These are phyloP conservation scores for Zygotorulaspora mrakii DNA, from an alignment of 1,139 yeast species.

Conservation along the genomic window DNA sequence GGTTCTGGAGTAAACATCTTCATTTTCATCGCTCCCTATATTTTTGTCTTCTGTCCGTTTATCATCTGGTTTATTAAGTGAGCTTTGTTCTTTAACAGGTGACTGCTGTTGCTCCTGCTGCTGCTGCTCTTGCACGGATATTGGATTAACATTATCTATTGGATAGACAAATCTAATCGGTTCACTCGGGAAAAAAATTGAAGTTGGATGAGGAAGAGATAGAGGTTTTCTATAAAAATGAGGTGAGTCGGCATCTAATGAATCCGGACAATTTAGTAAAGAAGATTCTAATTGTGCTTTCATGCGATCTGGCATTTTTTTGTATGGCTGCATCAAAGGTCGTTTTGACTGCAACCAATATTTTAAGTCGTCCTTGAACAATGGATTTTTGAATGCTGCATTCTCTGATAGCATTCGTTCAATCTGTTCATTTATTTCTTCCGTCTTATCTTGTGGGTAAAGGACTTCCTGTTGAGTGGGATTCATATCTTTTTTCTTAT, in stretches of 20 bases:
- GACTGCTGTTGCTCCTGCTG: conserved; percentile 10
- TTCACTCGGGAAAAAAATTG: conserved; percentile 88
- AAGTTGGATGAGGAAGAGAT: conserved; percentile 80
- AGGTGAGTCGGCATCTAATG: conserved; percentile 85
- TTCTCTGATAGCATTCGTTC: conserved; percentile 26
- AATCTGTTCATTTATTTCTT: conserved; percentile 30
- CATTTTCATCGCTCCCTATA: conserved; percentile 14
- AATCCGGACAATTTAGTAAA: conserved; percentile 85
- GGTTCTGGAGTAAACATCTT: conserved; percentile 35
- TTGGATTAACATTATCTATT: conserved; percentile 39
- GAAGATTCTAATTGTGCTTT: conserved; percentile 58
- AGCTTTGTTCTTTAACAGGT: conserved; percentile 4
- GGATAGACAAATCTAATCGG: conserved; percentile 45
- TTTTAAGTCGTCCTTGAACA: conserved; percentile 33
- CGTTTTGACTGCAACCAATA: conserved; percentile 34
- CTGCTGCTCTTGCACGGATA: conserved; percentile 31
- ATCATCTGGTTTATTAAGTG: conserved; percentile 5
- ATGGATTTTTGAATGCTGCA: conserved; percentile 31
- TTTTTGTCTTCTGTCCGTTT: conserved; percentile 9
- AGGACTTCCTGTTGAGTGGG: conserved; percentile 9
- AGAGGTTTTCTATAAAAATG: conserved; percentile 66
- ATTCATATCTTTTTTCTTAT: conserved; percentile 7
- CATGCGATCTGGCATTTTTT: conserved; percentile 33
- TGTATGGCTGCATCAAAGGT: conserved; percentile 32
- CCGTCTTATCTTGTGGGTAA: conserved; percentile 29